These are phyloP conservation scores for Hypoxylon sp. DNA, from an alignment of 2,329 filamentous ascomycete genomes.

Conservation along the genomic window DNA sequence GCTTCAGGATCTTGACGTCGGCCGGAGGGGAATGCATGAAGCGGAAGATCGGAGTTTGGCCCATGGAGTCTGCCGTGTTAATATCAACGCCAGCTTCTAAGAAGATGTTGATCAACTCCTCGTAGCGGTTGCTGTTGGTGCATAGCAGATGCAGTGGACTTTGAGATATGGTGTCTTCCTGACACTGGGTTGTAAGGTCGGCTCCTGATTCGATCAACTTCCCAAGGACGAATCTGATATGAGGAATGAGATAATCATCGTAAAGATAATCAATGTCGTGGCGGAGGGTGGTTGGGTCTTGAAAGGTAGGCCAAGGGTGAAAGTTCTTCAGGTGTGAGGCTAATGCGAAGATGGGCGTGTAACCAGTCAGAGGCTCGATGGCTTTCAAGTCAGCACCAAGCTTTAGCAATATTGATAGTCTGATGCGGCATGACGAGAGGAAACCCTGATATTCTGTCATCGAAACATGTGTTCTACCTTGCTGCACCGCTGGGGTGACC, in stretches of 20 bases:
- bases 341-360: slow-evolving; percentile 17
- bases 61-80: not conserved
- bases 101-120: slow-evolving; percentile 8
- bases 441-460: not conserved
- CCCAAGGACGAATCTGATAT: not conserved
- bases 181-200: not conserved
- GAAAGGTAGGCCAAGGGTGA: not conserved
- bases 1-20: not conserved
- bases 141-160: slow-evolving; percentile 21
- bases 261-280: not conserved
- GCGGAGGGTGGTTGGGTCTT: not conserved
- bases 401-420: slow-evolving; percentile 4
- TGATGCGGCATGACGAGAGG: not conserved
- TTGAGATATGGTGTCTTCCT: not conserved
- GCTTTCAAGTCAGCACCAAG: slow-evolving; percentile 26
- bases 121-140: not conserved
- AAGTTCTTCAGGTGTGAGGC: not conserved
- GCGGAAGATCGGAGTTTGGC: slow-evolving; percentile 18
- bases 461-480: not conserved
- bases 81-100: slow-evolving; percentile 20
- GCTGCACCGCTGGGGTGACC: not conserved
- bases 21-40: not conserved
- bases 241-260: slow-evolving; percentile 2
- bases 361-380: not conserved
- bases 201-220: slow-evolving; percentile 10